These are phyloP conservation scores for Diaporthe batatas DNA, from an alignment of 2,329 filamentous ascomycete genomes.

Conservation along the genomic window DNA sequence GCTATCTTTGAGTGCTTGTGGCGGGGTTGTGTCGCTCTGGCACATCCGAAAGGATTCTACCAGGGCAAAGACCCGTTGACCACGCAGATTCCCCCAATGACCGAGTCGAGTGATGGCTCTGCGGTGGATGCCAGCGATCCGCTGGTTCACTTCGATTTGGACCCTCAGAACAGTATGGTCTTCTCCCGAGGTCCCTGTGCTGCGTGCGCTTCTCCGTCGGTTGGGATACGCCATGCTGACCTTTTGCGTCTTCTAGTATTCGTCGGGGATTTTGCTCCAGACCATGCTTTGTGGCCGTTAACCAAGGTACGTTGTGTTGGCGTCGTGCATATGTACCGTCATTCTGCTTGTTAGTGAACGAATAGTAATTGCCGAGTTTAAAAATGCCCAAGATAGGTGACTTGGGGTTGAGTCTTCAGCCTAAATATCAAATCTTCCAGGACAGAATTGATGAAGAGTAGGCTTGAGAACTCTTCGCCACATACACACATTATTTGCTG, in stretches of 20 bases:
- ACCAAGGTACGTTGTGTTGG: neutral
- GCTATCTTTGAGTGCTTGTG: slow-evolving; percentile 30
- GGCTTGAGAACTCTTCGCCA: neutral
- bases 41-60: slow-evolving; percentile 11
- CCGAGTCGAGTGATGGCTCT: neutral
- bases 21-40: slow-evolving; percentile 20
- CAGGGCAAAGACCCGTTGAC: slow-evolving; percentile 8
- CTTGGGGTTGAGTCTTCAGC: slow-evolving; percentile 10
- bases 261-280: slow-evolving; percentile 1
- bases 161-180: slow-evolving; percentile 14
- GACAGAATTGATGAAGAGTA: slow-evolving; percentile 19
- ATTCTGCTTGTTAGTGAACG: too few species aligned
- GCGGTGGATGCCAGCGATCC: neutral
- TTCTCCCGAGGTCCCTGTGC: too few species aligned
- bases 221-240: neutral
- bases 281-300: slow-evolving; percentile 10
- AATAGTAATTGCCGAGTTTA: neutral
- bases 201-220: neutral
- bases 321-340: neutral
- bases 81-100: neutral
- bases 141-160: slow-evolving; percentile 26
- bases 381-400: neutral
- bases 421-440: neutral
- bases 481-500: neutral
- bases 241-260: neutral